These are phyloP conservation scores for Dalbergia cultrata DNA, from an alignment of 306 rosid species.

Conservation along the genomic window DNA sequence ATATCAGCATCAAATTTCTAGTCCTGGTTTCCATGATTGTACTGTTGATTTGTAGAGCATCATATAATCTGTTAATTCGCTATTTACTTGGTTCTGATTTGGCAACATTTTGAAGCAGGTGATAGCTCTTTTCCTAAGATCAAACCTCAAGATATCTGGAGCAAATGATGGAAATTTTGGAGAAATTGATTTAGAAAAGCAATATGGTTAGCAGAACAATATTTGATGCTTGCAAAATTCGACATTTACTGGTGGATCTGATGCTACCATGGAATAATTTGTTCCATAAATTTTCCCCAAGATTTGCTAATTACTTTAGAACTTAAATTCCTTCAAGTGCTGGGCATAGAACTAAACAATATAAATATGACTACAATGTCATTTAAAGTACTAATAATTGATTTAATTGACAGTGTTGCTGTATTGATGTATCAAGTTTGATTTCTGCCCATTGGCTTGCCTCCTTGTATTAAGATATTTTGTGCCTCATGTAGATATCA, in stretches of 20 bases:
- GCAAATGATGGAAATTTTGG: conserved; percentile 52
- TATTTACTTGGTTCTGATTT: conserved; percentile 41
- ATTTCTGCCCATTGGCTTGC: not conserved
- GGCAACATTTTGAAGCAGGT: conserved; percentile 64
- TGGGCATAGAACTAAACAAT: conserved; percentile 6
- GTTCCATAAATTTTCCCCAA: not conserved
- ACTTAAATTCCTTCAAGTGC: conserved; percentile 8
- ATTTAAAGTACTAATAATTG: not conserved
- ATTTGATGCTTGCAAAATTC: conserved; percentile 27
- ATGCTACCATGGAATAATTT: conserved; percentile 16
- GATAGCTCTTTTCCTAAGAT: conserved; percentile 83
- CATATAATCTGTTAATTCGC: conserved; percentile 22
- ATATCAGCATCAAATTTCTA: conserved; percentile 22
- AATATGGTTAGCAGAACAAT: conserved; percentile 63
- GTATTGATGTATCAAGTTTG: not conserved
- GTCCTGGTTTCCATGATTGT: conserved; percentile 6
- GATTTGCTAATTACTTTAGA: not conserved
- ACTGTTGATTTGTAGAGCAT: conserved; percentile 32
- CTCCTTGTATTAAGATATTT: conserved; percentile 15
- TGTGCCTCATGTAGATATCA: conserved; percentile 20
- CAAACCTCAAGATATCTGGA: conserved; percentile 72
- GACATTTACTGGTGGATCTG: conserved; percentile 16
- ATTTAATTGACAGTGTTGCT: not conserved
- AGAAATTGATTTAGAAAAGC: conserved; percentile 48
- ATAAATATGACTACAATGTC: not conserved